Base-by-base conservation (phyloP, 148 eudicot species). In the Camellia japonica region DNA sequence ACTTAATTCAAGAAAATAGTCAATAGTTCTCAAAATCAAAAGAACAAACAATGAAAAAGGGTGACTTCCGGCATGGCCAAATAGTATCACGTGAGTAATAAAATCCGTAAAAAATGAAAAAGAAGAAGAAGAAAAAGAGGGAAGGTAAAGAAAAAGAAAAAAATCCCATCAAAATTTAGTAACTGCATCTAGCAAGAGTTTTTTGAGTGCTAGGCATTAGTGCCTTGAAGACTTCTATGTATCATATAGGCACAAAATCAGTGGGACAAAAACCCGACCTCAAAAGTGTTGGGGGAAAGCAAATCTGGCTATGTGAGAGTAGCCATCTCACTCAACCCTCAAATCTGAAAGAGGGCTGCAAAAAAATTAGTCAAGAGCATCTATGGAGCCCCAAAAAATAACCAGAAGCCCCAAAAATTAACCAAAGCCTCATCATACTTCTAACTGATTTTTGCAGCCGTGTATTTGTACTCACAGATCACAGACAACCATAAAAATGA, bases 321-420 rank as follows among this genome's bases (percentile, higher is more conserved):
- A 13, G 77, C 65, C 47, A 41, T 73, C 20, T 54, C 44, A 42
- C 20, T 59, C 12, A 56, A 30, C 58, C 58, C 66, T 44, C n/a
- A 61, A 30, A 75, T 75, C 78, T 61, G 38, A 62, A 62, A 76
- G 5, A 12, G n/a, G 42, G 43, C 78, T 19, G 79, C 79, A 64
- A 14, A 8, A 63, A 74, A 74, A 42, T 60, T 60, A 42, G 54
- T 59, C 7, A 60, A 59, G 63, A 60, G 47, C 67, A 59, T 38
- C 20, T 15, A 55, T 56, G 76, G 64, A 30, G 67, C 38, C 56
- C 63, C 76, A 58, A 38, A 56, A 55, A 30, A 10, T 55, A 73
- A 73, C n/a, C 8, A 3, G 63, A 60, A 14, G 63, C 64, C 64
- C 20, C 19, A 60, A 30, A 30, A 30, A 30, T 30, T 30, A 30